Evolutionary conservation across 371 early-diverging fungal genomes (phyloP), one percentile per base, ranked within the genome.

Genomic region (Rhizopus arrhizus): DNA sequence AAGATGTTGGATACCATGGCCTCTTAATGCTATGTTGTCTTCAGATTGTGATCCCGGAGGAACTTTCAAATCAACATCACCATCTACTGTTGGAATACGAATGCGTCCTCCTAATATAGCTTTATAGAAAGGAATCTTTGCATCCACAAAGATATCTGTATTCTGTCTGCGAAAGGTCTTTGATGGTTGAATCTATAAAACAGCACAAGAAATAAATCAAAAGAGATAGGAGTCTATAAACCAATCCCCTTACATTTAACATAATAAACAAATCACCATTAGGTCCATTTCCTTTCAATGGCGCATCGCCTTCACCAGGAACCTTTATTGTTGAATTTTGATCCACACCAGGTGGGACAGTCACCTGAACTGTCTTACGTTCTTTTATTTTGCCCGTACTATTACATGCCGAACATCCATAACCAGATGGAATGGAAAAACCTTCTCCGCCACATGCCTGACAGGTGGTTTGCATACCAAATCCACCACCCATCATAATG

Each of bases 81-180:
- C 96, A 68, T 93, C 92, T 2, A 96, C 81, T 3, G 96, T 95
- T 5, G 95, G 96, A 34, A 96, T 84, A n/a, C 86, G 80, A 12
- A 95, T 72, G 4, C 76, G 77, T 34, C 97, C 97, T 31, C 97
- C 97, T 33, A 97, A 74, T 7, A 94, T 71, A 2, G 96, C 96
- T 2, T 83, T 90, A 31, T 87, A 82, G 62, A 97, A 85, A 7
- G 97, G 96, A 16, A 97, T 73, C 1, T 73, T 67, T 13, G 88
- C 85, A 40, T 87, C 80, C 5, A 87, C 78, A 65, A 85, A 86
- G 22, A 96, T 78, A 63, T 95, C 91, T 5, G 83, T 59, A 13
- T 91, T 92, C 62, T 90, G 90, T 50, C 97, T 82, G 56, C 80
- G 82, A 78, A 96, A 97, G 16, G 80, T 56, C 12, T 82, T 70